Evolutionary conservation across 192 early-diverging fungal species (phyloP).

Genomic region (Podila horticola): DNA sequence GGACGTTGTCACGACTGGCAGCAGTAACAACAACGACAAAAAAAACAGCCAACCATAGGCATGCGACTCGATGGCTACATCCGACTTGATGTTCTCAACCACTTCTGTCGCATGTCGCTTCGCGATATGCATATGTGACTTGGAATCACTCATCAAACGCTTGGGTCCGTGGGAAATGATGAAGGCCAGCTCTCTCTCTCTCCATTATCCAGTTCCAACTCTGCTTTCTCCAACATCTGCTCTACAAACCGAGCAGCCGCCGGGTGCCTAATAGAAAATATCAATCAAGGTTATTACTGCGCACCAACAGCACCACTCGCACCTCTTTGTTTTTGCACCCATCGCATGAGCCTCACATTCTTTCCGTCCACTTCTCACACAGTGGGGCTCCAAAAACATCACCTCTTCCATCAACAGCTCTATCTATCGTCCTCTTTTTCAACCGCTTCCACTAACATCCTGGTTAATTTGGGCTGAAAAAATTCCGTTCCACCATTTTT

Average conservation of each 20-base stretch:
- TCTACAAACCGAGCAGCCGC: not conserved
- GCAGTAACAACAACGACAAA: slow-evolving; percentile 2
- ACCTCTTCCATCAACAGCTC: too few species aligned
- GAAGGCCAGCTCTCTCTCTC: slow-evolving; percentile 2
- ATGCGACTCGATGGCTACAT: slow-evolving; percentile 11
- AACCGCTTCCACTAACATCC: too few species aligned
- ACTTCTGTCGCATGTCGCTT: not conserved
- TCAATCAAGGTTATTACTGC: too few species aligned
- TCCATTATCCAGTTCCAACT: not conserved
- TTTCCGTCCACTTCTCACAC: too few species aligned
- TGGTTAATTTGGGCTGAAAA: too few species aligned
- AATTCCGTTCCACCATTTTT: too few species aligned
- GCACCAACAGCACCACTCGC: too few species aligned
- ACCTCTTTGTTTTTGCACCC: too few species aligned
- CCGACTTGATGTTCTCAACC: slow-evolving; percentile 6
- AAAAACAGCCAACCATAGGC: slow-evolving; percentile 8
- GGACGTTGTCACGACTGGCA: slow-evolving; percentile 8
- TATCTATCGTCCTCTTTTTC: too few species aligned
- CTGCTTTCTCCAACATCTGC: slow-evolving; percentile 12
- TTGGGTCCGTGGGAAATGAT: slow-evolving; percentile 1
- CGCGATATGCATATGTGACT: not conserved
- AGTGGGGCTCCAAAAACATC: too few species aligned
- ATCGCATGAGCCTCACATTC: too few species aligned
- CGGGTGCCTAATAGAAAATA: too few species aligned
- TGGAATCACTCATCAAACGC: slow-evolving; percentile 6